Percentiles rank a stretch among this genome's conserved stretches.
Evolutionary conservation across 352 stramenopile species (phyloP).

Genomic region (Phytophthora pinifolia): DNA sequence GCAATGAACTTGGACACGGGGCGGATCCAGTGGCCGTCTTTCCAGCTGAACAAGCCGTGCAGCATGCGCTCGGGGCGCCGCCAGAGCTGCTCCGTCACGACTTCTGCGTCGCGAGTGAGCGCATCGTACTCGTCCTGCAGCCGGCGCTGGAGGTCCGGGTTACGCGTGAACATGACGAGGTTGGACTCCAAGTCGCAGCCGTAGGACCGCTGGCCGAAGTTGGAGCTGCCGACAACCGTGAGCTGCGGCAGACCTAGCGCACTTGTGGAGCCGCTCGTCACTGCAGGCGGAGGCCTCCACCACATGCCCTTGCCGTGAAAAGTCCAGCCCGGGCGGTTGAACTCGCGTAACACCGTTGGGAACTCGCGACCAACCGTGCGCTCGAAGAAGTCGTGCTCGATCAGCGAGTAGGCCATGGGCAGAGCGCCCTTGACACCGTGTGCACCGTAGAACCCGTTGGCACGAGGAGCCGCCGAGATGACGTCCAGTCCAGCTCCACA

Average conservation of each 20-base stretch:
- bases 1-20: conserved; percentile 67
- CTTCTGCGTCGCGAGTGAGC: conserved; percentile 45
- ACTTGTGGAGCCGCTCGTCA: conserved; percentile 6
- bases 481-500: conserved; percentile 57
- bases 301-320: conserved; percentile 90
- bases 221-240: conserved; percentile 75
- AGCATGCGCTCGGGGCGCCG: conserved; percentile 53
- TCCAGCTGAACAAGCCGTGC: conserved; percentile 67
- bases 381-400: conserved; percentile 80
- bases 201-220: conserved; percentile 79
- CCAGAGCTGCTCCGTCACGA: conserved; percentile 69
- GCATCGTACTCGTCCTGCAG: conserved; percentile 58
- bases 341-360: conserved; percentile 60
- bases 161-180: conserved; percentile 63
- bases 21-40: conserved; percentile 75
- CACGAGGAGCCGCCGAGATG: conserved; percentile 58
- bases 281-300: conserved; percentile 34
- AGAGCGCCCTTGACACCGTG: conserved; percentile 70
- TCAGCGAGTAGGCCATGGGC: conserved; percentile 82
- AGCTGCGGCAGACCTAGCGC: conserved; percentile 30
- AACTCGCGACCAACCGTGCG: conserved; percentile 40
- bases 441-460: conserved; percentile 77
- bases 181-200: conserved; percentile 78
- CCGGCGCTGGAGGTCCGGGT: conserved; percentile 41
- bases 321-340: conserved; percentile 65